phyloP scores from a whole-genome alignment of 1,284 basidiomycete species.

The Trichosporon sp. region DNA sequence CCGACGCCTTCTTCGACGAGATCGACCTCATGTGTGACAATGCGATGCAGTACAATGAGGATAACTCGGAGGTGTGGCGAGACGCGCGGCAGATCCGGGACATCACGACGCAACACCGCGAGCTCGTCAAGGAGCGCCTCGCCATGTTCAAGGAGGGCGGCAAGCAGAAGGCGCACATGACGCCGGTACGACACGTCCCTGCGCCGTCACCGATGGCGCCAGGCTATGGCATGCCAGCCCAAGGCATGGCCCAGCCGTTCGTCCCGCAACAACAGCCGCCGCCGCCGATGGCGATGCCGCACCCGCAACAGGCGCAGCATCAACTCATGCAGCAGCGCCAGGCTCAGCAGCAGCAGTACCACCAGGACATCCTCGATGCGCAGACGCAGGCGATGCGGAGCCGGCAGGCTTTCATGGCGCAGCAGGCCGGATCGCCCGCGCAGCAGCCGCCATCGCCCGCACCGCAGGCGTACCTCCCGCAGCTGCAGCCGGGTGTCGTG shows the following conservation, averaged over 20 bases:
- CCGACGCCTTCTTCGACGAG: conserved; percentile 70
- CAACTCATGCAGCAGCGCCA: neutral
- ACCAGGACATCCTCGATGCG: conserved; percentile 1
- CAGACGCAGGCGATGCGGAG: neutral
- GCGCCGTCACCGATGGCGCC: neutral
- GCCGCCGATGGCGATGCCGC: neutral
- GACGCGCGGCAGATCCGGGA: conserved; percentile 64
- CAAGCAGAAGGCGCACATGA: neutral
- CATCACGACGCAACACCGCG: conserved; percentile 14
- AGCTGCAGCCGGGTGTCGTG: conserved; percentile 40
- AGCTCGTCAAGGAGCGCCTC: conserved; percentile 17
- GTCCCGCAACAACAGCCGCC: neutral
- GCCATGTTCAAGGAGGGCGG: conserved; percentile 6
- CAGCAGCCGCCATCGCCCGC: conserved; percentile 1
- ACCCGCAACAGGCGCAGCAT: neutral
- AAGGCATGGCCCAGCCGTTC: conserved; percentile 5
- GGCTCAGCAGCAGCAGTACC: conserved; percentile 1
- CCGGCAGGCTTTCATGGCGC: neutral
- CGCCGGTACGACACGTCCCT: conserved; percentile 7
- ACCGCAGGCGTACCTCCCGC: conserved; percentile 27
- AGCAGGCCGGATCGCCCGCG: neutral
- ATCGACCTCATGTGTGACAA: conserved; percentile 84
- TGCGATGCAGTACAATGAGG: conserved; percentile 82
- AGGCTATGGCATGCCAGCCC: neutral
- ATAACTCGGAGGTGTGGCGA: conserved; percentile 75